Evolutionary conservation across 257 asterid genomes (phyloP).

Genomic region (Penstemon eatonii): DNA sequence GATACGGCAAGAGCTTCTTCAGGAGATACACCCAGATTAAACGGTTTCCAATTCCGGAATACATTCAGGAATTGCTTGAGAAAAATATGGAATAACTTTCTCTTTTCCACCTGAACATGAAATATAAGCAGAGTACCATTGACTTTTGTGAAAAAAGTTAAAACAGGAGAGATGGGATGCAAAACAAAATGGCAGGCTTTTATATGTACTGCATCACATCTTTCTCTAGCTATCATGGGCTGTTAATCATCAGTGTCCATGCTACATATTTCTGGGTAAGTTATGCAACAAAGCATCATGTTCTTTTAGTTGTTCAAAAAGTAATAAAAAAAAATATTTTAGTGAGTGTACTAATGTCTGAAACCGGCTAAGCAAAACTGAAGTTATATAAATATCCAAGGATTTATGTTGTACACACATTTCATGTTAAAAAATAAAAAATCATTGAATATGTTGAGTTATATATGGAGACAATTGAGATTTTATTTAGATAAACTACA

Average conservation of each 20-base stretch:
- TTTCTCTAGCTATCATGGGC: constrained; percentile 23
- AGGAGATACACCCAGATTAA: constrained; percentile 48
- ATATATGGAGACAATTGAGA: neutral
- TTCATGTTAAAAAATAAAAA: neutral
- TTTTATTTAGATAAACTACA: neutral
- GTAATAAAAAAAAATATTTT: constrained; percentile 9
- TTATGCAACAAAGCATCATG: constrained; percentile 15
- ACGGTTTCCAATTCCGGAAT: constrained; percentile 76
- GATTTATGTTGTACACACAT: neutral
- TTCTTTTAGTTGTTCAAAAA: constrained; percentile 15
- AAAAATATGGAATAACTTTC: constrained; percentile 59
- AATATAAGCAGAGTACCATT: constrained; percentile 23
- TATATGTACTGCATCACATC: constrained; percentile 22
- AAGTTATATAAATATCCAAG: neutral
- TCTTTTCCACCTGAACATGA: constrained; percentile 71
- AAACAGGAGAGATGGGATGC: constrained; percentile 23
- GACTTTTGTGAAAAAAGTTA: constrained; percentile 16
- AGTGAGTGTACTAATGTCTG: neutral
- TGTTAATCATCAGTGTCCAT: neutral
- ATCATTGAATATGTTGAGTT: neutral
- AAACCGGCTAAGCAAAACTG: neutral
- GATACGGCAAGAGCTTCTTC: constrained; percentile 41
- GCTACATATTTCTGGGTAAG: constrained; percentile 8
- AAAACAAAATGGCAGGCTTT: constrained; percentile 28
- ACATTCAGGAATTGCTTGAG: constrained; percentile 76